Evolutionary conservation across 768 basidiomycete genomes (phyloP), one percentile per base, ranked within the genome.

Genomic region (Omphalotus guepiniiformis): DNA sequence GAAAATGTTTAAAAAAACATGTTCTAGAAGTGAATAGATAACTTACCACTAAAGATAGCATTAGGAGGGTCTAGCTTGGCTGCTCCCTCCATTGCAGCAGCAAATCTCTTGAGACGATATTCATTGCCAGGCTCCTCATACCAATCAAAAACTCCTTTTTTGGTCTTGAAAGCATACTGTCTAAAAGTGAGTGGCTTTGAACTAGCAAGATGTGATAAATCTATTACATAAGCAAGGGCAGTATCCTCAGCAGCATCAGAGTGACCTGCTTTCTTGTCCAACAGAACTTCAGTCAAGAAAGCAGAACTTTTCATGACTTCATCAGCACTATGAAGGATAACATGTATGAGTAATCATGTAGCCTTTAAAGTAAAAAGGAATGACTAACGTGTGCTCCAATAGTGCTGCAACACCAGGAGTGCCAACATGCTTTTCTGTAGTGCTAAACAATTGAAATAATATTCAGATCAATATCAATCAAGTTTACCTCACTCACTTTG

Each of bases 341-440:
- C 22, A 12, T 8, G 19, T 22, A 13, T 46, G 26, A 6, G 2
- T 41, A 3, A 9, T 19, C n/a, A n/a, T n/a, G n/a, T n/a, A n/a
- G n/a, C n/a, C n/a, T n/a, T n/a, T n/a, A n/a, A n/a, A n/a, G n/a
- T n/a, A n/a, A n/a, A n/a, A n/a, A 5, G 27, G 21, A 5, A 18
- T 22, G 16, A 41, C 49, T 9, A 34, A 57, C 56, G 39, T 42
- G n/a, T 53, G 51, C n/a, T 55, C 54, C 15, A 53, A 44, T 1
- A 58, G 18, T 6, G 56, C 57, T 16, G 53, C 52, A 26, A 53
- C 35, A 8, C 50, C 53, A 1, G 39, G 41, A 7, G 56, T 42
- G 13, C 48, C 48, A 26, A 26, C 22, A 9, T 50, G 42, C 32
- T 54, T 42, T 2, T 50, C 48, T 21, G 22, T 45, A 5, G 44